Conservation (phyloP, 495 filamentous ascomycete genomes). For the Lasiosphaeris hirsuta region DNA sequence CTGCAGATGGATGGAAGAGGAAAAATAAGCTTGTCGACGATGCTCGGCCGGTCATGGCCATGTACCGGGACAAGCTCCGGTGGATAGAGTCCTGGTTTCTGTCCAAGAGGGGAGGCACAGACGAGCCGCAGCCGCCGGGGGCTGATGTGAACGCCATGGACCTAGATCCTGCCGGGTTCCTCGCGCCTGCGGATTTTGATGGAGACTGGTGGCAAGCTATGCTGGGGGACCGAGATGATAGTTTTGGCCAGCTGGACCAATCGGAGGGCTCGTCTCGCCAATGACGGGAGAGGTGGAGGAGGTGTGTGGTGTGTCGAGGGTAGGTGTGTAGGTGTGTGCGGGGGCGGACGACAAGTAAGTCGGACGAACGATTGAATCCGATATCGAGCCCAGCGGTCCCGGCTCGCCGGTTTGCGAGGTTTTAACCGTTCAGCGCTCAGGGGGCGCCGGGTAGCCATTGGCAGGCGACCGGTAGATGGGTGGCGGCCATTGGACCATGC, state of each 20-base stretch:
- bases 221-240: slow-evolving; percentile 2
- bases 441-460: no score
- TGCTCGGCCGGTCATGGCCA: slow-evolving; percentile 2
- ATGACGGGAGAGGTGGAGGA: no score
- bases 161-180: neutral
- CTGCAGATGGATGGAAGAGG: slow-evolving; percentile 11
- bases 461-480: no score
- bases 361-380: no score
- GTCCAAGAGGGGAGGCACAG: slow-evolving; percentile 11
- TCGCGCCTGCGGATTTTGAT: slow-evolving; percentile 4
- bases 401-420: no score
- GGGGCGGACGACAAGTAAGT: no score
- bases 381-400: no score
- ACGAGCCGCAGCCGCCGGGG: slow-evolving; percentile 5
- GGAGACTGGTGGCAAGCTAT: slow-evolving; percentile 18
- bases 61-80: slow-evolving; percentile 19
- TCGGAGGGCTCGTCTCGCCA: neutral
- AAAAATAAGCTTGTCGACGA: slow-evolving; percentile 19
- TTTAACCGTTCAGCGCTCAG: no score
- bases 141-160: neutral
- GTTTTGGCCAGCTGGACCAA: slow-evolving; percentile 8
- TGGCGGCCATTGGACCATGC: no score
- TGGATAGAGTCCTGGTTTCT: slow-evolving; percentile 27
- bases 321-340: no score
- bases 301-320: no score